A percentile compares a stretch with the other conserved stretches of the same genome.
Conservation (phyloP, 2,329 filamentous ascomycete species). For the Xylaria arbuscula region DNA sequence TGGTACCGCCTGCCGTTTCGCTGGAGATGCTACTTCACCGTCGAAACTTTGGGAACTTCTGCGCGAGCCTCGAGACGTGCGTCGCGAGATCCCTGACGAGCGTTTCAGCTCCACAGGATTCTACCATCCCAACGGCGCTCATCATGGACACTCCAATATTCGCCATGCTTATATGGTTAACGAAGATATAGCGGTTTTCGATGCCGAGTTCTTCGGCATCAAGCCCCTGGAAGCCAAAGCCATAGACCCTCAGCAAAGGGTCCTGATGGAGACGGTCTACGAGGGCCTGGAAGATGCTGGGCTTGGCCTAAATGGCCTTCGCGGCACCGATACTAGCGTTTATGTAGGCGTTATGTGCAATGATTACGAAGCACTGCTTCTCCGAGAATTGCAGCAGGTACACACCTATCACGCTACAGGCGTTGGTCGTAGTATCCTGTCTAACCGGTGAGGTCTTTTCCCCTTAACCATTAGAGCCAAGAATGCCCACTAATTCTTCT, state of each 20-base stretch:
- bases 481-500: not conserved
- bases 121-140: conserved; percentile 51
- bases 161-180: conserved; percentile 12
- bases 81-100: conserved; percentile 42
- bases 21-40: conserved; percentile 26
- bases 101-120: conserved; percentile 49
- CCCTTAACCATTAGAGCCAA: too few species aligned
- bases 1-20: conserved; percentile 37
- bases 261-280: conserved; percentile 21
- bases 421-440: conserved; percentile 50
- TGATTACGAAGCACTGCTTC: conserved; percentile 29
- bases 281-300: conserved; percentile 17
- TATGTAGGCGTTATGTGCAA: conserved; percentile 19
- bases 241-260: conserved; percentile 31
- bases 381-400: conserved; percentile 28
- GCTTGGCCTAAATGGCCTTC: conserved; percentile 2
- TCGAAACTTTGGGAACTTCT: conserved; percentile 36
- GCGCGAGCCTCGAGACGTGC: conserved; percentile 16
- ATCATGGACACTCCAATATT: conserved; percentile 45
- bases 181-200: conserved; percentile 8
- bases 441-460: too few species aligned
- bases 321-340: conserved; percentile 13
- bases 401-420: conserved; percentile 39
- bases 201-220: conserved; percentile 26
- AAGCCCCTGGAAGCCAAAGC: conserved; percentile 40